These are phyloP conservation scores for Sporothrix phasma DNA, from an alignment of 2,329 filamentous ascomycete genomes.

Conservation along the genomic window DNA sequence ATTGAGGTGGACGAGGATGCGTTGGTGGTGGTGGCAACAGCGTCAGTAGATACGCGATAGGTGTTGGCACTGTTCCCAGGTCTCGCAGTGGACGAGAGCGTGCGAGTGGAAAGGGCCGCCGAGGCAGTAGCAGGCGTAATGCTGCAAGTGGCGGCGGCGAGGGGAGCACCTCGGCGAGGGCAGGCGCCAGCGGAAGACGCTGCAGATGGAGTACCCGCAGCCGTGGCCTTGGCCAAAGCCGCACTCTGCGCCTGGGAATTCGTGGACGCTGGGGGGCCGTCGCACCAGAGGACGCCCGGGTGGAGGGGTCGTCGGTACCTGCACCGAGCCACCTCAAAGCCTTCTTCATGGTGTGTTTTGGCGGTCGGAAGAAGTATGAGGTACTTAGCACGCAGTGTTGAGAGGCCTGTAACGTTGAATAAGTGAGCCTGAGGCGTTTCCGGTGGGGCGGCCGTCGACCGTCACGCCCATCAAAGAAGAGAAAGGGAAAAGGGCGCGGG, in stretches of 20 bases:
- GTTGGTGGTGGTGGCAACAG: neutral
- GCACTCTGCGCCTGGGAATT: neutral
- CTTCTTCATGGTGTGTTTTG: conserved; percentile 8
- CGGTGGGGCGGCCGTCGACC: conserved; percentile 14
- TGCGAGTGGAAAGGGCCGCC: neutral
- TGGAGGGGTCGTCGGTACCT: conserved; percentile 18
- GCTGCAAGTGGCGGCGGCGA: conserved; percentile 6
- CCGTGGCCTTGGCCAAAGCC: neutral
- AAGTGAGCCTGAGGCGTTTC: neutral
- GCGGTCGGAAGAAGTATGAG: neutral
- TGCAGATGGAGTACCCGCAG: neutral
- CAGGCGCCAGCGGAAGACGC: neutral
- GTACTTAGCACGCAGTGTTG: neutral
- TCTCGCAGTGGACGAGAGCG: neutral
- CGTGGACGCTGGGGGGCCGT: neutral
- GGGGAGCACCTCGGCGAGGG: conserved; percentile 1
- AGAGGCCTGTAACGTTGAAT: neutral
- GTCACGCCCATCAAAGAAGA: conserved; percentile 5
- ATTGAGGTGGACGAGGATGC: neutral
- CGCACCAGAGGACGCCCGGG: conserved; percentile 10
- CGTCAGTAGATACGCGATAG: conserved; percentile 4
- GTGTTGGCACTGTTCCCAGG: neutral
- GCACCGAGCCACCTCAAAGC: conserved; percentile 15
- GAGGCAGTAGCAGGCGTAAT: conserved; percentile 6
- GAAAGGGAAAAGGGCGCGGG: conserved; percentile 4